phyloP scores from a whole-genome alignment of 768 basidiomycete species.

The Megacollybia marginata region DNA sequence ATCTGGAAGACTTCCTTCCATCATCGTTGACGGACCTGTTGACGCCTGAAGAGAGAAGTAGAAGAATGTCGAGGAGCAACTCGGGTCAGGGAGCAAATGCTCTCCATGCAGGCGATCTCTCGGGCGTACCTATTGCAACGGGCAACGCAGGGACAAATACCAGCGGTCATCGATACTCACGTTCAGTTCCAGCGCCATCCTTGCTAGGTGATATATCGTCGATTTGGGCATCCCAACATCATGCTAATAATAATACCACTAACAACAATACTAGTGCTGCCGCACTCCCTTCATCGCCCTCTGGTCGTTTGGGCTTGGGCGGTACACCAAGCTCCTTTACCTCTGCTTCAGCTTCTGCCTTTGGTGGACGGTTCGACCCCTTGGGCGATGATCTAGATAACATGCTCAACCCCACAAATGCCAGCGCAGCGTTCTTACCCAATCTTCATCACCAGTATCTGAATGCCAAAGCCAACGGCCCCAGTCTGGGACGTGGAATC shows the following conservation, averaged over 20 bases:
- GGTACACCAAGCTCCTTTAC: slow-evolving; percentile 40
- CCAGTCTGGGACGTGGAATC: slow-evolving; percentile 1
- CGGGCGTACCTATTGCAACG: slow-evolving; percentile 13
- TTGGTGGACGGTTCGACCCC: slow-evolving; percentile 10
- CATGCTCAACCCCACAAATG: slow-evolving; percentile 64
- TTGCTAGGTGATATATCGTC: slow-evolving; percentile 69
- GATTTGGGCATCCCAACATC: slow-evolving; percentile 56
- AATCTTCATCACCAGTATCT: slow-evolving; percentile 62
- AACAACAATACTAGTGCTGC: slow-evolving; percentile 12
- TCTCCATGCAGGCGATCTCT: slow-evolving; percentile 10
- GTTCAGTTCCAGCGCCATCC: slow-evolving; percentile 74
- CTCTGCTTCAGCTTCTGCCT: slow-evolving; percentile 25
- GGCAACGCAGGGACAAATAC: slow-evolving; percentile 15
- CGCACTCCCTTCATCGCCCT: slow-evolving; percentile 11
- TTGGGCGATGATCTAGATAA: slow-evolving; percentile 25
- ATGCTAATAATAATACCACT: slow-evolving; percentile 7
- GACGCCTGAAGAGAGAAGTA: slow-evolving; percentile 78
- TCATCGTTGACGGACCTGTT: slow-evolving; percentile 83
- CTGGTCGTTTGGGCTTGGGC: slow-evolving; percentile 20
- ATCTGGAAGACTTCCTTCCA: slow-evolving; percentile 85
- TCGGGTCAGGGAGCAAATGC: slow-evolving; percentile 28
- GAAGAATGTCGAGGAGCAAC: slow-evolving; percentile 75
- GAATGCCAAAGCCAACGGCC: slow-evolving; percentile 31
- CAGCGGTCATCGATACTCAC: slow-evolving; percentile 65
- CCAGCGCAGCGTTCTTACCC: slow-evolving; percentile 77